A percentile compares a stretch with the other conserved stretches of the same genome.
phyloP scores from a whole-genome alignment of 2,329 filamentous ascomycete species.

The Talaromyces sp. region DNA sequence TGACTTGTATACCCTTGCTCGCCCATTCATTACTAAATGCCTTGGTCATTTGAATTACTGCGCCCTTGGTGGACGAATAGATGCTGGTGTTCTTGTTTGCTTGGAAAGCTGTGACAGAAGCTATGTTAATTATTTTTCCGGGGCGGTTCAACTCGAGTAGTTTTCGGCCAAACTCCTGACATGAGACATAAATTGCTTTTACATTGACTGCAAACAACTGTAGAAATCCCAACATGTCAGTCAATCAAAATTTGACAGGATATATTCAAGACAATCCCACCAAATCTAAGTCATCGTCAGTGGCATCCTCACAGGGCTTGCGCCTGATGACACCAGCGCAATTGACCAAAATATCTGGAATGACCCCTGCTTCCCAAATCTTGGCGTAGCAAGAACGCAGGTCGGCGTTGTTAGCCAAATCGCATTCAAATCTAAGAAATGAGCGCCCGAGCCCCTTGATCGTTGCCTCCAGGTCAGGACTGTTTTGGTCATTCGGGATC shows the following conservation, averaged over 20 bases:
- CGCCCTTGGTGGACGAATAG: constrained; percentile 2
- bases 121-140: constrained; percentile 4
- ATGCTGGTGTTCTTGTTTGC: not conserved
- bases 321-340: not conserved
- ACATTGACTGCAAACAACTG: not conserved
- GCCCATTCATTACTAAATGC: constrained; percentile 16
- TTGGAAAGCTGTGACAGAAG: constrained; percentile 2
- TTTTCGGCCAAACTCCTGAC: not conserved
- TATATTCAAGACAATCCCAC: not conserved
- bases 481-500: not conserved
- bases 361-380: not conserved
- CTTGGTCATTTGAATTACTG: not conserved
- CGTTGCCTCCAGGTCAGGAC: not conserved
- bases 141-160: not conserved
- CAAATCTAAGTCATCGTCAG: not conserved
- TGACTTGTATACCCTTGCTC: constrained; percentile 15
- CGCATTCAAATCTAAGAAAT: not conserved
- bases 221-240: not conserved
- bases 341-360: not conserved
- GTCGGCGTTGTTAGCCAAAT: not conserved
- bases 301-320: not conserved
- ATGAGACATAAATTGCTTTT: not conserved
- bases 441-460: not conserved
- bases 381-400: not conserved
- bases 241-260: not conserved